Evolutionary conservation across 2,329 filamentous ascomycete genomes (phyloP).

Genomic region (Amesomyces nigricolor): DNA sequence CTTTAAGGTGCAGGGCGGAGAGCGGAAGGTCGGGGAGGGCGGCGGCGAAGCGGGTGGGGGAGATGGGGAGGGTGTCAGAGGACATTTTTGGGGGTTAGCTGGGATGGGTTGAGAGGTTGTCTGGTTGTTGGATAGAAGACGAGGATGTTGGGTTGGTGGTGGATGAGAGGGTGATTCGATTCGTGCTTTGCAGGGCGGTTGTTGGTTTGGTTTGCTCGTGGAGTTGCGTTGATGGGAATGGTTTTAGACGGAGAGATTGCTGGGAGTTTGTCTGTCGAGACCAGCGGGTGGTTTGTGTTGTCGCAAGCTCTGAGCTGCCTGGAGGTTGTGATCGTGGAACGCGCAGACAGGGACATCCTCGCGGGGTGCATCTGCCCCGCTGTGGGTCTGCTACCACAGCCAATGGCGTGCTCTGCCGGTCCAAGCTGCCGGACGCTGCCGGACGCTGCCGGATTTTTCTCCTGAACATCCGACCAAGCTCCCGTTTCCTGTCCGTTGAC

Average conservation of each 20-base stretch:
- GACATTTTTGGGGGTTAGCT: conserved; percentile 45
- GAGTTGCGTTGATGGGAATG: too few relatives aligned
- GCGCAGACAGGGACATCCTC: not conserved
- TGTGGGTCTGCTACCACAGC: not conserved
- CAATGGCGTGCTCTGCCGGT: not conserved
- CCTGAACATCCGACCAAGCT: not conserved
- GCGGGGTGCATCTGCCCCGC: not conserved
- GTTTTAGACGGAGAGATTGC: too few relatives aligned
- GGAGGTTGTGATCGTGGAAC: not conserved
- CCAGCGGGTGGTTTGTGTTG: not conserved
- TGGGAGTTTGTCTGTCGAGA: too few relatives aligned
- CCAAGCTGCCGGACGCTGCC: not conserved
- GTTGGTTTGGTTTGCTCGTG: too few relatives aligned
- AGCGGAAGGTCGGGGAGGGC: conserved; percentile 63
- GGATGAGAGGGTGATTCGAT: not conserved
- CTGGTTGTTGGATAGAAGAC: not conserved
- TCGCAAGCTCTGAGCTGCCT: conserved; percentile 20
- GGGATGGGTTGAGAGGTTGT: not conserved
- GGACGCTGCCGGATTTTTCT: conserved; percentile 3
- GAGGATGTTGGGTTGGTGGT: not conserved
- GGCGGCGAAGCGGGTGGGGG: conserved; percentile 56
- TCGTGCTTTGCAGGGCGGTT: not conserved
- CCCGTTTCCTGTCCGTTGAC: too few relatives aligned
- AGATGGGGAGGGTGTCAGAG: conserved; percentile 56
- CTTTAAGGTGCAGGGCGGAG: conserved; percentile 64